Evolutionary conservation across 2,329 filamentous ascomycete species (phyloP), one percentile per base, ranked within the genome.

Genomic region (Penicillium sp.): DNA sequence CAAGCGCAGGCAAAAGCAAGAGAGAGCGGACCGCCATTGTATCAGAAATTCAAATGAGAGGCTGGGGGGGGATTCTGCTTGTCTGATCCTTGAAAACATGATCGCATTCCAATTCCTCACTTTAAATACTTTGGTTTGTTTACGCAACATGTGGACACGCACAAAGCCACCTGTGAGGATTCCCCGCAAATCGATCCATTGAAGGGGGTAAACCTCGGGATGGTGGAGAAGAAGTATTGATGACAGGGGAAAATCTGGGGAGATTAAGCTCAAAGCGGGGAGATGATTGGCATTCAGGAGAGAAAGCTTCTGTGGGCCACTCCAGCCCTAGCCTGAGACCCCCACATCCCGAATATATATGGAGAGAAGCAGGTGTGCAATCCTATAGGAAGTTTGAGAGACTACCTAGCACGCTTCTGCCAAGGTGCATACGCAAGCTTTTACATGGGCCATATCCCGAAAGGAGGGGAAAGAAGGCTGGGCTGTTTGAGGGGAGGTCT

Each of bases 311-410:
- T 33, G 54, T 52, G 58, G 57, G 11, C 57, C 57, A 54, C 57
- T 47, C 42, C 25, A 47, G n/a, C 44, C 9, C 26, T 25, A 37
- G 29, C 27, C 14, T 19, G 14, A 50, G 21, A 13, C 48, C 58
- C 45, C 58, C 53, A 61, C 58, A 61, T 61, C 53, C 58, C 58
- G 55, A 61, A 45, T 43, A 35, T 46, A 27, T 27, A 47, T 19
- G 27, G 14, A 23, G 51, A 56, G 53, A 54, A 19, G 3, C 16
- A 19, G n/a, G n/a, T 4, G 19, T 9, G 11, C 39, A 23, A 42
- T 42, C 19, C 4, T 23, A 23, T 23, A 14, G 19, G 39, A 42
- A 10, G 19, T 11, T 42, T 23, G 3, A 13, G 19, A 23, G 4
- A 23, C 39, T n/a, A n/a, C n/a, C n/a, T 19, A 21, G 39, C 39